Percentiles rank a stretch among this genome's conserved stretches.
phyloP scores from a whole-genome alignment of 768 basidiomycete species.

The Termitomyces sp. region DNA sequence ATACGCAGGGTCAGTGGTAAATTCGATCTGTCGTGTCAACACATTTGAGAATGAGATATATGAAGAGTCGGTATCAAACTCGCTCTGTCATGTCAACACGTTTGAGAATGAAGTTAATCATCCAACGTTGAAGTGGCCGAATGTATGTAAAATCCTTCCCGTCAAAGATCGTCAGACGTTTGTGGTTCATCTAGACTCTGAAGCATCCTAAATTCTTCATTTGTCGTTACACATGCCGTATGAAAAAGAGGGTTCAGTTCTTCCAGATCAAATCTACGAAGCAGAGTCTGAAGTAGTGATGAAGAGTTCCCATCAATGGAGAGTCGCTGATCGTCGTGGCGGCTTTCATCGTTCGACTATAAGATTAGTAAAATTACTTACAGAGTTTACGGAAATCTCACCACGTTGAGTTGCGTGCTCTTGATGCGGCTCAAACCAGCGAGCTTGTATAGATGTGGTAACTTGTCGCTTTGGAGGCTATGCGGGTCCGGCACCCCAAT shows the following conservation, averaged over 20 bases:
- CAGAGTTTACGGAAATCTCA: not conserved
- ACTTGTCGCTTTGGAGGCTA: not conserved
- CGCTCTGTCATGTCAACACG: not conserved
- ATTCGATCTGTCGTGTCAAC: not conserved
- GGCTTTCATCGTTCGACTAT: not conserved
- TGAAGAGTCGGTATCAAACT: not conserved
- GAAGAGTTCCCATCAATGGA: not conserved
- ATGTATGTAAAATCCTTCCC: not conserved
- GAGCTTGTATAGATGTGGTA: not conserved
- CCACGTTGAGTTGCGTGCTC: not conserved
- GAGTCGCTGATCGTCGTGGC: not conserved
- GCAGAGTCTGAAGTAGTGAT: not conserved
- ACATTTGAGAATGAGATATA: not conserved
- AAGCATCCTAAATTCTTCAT: slow-evolving; percentile 1
- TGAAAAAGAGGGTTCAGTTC: slow-evolving; percentile 2
- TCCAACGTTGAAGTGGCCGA: slow-evolving; percentile 1
- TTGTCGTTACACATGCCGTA: not conserved
- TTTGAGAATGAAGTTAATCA: not conserved
- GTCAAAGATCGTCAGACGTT: not conserved
- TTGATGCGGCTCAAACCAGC: not conserved
- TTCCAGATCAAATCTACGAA: not conserved
- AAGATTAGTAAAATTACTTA: not conserved
- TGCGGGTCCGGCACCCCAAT: not conserved
- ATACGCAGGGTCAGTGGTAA: not conserved
- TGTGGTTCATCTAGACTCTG: not conserved